Percentiles rank a stretch among this genome's conserved stretches.
These are phyloP conservation scores for Sugiyamaella smithiae DNA, from an alignment of 805 yeast genomes.

Conservation along the genomic window DNA sequence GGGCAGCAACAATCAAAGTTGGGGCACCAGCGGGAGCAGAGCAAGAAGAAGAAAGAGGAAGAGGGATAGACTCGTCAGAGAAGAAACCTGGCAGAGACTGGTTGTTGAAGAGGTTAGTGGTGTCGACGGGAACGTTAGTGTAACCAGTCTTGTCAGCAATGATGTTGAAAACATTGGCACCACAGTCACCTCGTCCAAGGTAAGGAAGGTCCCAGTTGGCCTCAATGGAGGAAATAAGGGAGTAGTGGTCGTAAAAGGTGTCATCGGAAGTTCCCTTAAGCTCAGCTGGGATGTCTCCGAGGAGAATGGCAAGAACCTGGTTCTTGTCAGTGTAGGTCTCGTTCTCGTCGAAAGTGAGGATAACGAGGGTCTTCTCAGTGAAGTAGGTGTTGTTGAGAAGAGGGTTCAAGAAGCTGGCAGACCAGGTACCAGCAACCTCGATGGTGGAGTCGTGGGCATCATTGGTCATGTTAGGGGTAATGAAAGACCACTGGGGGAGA, in stretches of 20 bases:
- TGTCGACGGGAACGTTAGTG: conserved; percentile 14
- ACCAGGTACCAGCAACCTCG: conserved; percentile 47
- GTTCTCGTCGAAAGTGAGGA: conserved; percentile 51
- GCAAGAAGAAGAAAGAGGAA: conserved; percentile 12
- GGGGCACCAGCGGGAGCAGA: conserved; percentile 7
- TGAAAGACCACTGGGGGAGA: conserved; percentile 52
- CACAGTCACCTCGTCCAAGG: conserved; percentile 51
- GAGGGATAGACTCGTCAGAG: conserved; percentile 1
- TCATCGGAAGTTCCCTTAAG: conserved; percentile 44
- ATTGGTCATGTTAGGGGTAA: conserved; percentile 54
- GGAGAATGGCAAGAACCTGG: conserved; percentile 44
- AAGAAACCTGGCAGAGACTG: conserved; percentile 12
- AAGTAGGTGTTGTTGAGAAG: conserved; percentile 45
- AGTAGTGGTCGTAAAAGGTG: conserved; percentile 53
- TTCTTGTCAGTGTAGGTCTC: conserved; percentile 41
- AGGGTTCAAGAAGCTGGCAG: conserved; percentile 44
- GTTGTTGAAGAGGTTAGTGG: conserved; percentile 14
- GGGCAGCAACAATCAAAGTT: not conserved
- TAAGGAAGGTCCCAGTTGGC: conserved; percentile 50
- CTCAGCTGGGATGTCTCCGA: conserved; percentile 42
- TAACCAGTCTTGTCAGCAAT: conserved; percentile 39
- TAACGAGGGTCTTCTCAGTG: conserved; percentile 44
- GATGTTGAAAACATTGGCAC: conserved; percentile 46
- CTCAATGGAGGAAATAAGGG: conserved; percentile 46
- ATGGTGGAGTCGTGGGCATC: conserved; percentile 53